A percentile compares a stretch with the other conserved stretches of the same genome.
Evolutionary conservation across 192 early-diverging fungal genomes (phyloP).

Genomic region (Coemansia sp.): DNA sequence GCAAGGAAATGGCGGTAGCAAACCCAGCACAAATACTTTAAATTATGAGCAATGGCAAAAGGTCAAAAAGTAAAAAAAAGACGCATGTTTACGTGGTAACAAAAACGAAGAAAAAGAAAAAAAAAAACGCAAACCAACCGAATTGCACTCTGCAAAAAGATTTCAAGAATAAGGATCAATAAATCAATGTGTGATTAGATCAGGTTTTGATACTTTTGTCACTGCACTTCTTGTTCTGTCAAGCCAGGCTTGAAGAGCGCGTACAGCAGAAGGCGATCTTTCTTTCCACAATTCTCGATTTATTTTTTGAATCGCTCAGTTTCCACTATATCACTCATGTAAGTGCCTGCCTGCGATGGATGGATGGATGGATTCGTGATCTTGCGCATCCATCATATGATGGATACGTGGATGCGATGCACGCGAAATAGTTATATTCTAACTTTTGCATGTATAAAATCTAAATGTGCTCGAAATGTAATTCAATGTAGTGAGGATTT

Average conservation of each 20-base stretch:
- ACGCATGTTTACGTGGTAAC: background rate
- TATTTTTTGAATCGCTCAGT: constrained; percentile 12
- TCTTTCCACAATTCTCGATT: constrained; percentile 11
- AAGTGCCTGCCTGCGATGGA: constrained; percentile 3
- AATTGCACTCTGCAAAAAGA: background rate
- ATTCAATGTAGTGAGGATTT: constrained; percentile 52
- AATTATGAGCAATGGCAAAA: background rate
- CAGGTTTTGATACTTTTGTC: too few relatives aligned
- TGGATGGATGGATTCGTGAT: background rate
- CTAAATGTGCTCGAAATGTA: background rate
- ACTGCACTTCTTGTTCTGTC: too few relatives aligned
- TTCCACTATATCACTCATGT: constrained; percentile 31
- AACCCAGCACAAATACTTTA: background rate
- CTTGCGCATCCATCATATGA: constrained; percentile 9
- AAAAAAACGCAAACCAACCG: background rate
- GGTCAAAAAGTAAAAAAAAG: background rate
- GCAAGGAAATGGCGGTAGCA: background rate
- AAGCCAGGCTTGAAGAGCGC: background rate
- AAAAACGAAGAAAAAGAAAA: background rate
- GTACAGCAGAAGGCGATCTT: background rate
- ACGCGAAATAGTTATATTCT: background rate
- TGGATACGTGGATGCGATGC: constrained; percentile 7
- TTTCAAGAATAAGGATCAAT: background rate
- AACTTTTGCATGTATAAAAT: background rate
- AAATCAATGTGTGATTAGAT: too few relatives aligned